A percentile compares a stretch with the other conserved stretches of the same genome.
These are phyloP conservation scores for Calonectria multiphialidica DNA, from an alignment of 2,329 filamentous ascomycete genomes.

Conservation along the genomic window DNA sequence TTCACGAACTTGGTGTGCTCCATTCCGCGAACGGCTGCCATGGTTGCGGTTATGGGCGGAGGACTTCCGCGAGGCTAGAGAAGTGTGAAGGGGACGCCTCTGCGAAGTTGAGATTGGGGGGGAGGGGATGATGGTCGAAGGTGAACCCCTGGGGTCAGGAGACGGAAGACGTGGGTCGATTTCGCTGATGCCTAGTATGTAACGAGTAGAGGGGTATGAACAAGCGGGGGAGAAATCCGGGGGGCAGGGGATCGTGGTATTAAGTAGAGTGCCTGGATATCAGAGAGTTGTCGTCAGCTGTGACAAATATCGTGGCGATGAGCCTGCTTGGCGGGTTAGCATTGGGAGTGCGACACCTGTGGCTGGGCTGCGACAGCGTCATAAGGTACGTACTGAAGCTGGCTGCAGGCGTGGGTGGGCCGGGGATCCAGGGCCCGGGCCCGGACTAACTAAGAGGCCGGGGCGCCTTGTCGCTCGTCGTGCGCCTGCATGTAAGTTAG, in stretches of 20 bases:
- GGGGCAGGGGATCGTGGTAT: background rate
- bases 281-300: slow-evolving; percentile 43
- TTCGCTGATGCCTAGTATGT: slow-evolving; percentile 34
- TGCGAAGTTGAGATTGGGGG: background rate
- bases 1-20: slow-evolving; percentile 52
- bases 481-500: too few species aligned
- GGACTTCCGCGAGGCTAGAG: slow-evolving; percentile 28
- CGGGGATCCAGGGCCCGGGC: too few species aligned
- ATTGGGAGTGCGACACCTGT: slow-evolving; percentile 37
- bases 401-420: too few species aligned
- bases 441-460: too few species aligned
- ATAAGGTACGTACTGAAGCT: slow-evolving; percentile 36
- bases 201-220: slow-evolving; percentile 19
- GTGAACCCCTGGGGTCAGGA: slow-evolving; percentile 43
- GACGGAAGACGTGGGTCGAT: slow-evolving; percentile 37
- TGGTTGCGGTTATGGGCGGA: slow-evolving; percentile 39
- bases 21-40: slow-evolving; percentile 48
- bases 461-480: too few species aligned
- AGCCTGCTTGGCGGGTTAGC: slow-evolving; percentile 25
- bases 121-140: background rate
- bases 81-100: background rate
- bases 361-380: slow-evolving; percentile 39
- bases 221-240: background rate
- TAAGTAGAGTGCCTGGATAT: background rate
- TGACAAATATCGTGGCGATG: slow-evolving; percentile 36